Conservation (phyloP, 2,329 filamentous ascomycete genomes). For the Xylaria sp. region DNA sequence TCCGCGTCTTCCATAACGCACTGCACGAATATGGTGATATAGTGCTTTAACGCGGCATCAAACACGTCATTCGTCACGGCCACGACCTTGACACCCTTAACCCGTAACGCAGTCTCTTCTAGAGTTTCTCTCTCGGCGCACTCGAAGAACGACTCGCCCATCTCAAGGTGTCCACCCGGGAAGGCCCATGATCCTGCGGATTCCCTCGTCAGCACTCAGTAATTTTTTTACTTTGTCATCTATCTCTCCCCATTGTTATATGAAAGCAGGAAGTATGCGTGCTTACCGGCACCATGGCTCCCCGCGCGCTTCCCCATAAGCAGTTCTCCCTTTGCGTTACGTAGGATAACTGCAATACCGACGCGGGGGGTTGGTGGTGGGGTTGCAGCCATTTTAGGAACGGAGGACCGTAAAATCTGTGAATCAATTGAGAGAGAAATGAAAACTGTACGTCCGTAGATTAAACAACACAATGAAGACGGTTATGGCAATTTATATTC, state of each 20-base stretch:
- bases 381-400: conserved; percentile 39
- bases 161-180: conserved; percentile 81
- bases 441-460: neutral
- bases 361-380: conserved; percentile 54
- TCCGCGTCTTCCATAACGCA: conserved; percentile 60
- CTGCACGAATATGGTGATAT: conserved; percentile 77
- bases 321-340: conserved; percentile 56
- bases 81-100: conserved; percentile 64
- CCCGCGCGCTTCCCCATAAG: conserved; percentile 61
- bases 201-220: neutral
- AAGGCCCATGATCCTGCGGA: conserved; percentile 70
- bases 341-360: conserved; percentile 62
- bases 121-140: conserved; percentile 75
- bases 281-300: conserved; percentile 61
- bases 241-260: neutral
- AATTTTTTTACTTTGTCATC: neutral
- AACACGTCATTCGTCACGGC: conserved; percentile 77
- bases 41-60: conserved; percentile 70
- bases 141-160: conserved; percentile 68
- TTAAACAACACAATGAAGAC: neutral
- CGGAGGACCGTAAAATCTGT: neutral
- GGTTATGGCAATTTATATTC: conserved; percentile 3
- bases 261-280: neutral
- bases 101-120: conserved; percentile 75
- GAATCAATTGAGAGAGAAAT: neutral